Evolutionary conservation across 306 rosid species (phyloP).

Genomic region (Pachyrhizus erosus): DNA sequence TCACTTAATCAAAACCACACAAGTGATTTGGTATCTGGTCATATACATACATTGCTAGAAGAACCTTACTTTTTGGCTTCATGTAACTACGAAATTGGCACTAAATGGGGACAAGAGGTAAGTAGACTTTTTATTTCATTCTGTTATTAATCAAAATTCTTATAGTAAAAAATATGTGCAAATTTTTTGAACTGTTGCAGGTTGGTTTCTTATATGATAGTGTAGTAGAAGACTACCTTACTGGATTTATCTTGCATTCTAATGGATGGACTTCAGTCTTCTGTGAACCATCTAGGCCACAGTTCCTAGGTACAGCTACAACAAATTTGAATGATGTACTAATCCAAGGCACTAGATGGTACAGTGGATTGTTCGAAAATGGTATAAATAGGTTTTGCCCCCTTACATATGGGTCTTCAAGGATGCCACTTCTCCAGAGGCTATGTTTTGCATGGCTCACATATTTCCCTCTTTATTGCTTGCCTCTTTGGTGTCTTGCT

Average conservation of each 20-base stretch:
- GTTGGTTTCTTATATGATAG: conserved; percentile 68
- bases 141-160: conserved; percentile 1
- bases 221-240: conserved; percentile 65
- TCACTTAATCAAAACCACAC: conserved; percentile 46
- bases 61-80: conserved; percentile 62
- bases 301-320: conserved; percentile 65
- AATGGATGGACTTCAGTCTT: conserved; percentile 77
- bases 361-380: conserved; percentile 64
- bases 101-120: conserved; percentile 75
- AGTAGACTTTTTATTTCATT: conserved; percentile 4
- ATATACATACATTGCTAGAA: conserved; percentile 29
- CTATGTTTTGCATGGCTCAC: conserved; percentile 58
- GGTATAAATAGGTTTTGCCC: conserved; percentile 67
- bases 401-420: conserved; percentile 51
- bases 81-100: conserved; percentile 59
- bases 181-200: conserved; percentile 44
- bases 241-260: conserved; percentile 65
- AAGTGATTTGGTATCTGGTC: conserved; percentile 1
- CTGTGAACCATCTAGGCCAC: conserved; percentile 62
- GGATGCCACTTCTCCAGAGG: conserved; percentile 54
- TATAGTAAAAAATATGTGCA: background rate
- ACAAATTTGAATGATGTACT: conserved; percentile 64
- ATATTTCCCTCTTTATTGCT: conserved; percentile 53
- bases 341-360: conserved; percentile 72
- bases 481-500: conserved; percentile 66